Conservation (phyloP, 495 filamentous ascomycete species). For the Cercophora sp. region DNA sequence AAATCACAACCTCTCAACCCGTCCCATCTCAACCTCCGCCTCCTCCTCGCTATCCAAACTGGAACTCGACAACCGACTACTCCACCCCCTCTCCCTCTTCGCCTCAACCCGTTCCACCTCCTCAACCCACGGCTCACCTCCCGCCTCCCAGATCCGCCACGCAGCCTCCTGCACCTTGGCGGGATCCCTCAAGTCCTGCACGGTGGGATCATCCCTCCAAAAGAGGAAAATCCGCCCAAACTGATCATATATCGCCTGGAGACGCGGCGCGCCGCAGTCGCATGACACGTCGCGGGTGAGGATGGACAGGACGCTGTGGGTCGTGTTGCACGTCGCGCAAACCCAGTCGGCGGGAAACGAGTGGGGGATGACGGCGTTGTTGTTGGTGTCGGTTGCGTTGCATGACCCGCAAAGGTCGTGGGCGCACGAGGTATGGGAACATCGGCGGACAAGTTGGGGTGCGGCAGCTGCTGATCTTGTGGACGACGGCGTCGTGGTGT, state of each 20-base stretch:
- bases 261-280: constrained; percentile 19
- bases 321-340: constrained; percentile 25
- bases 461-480: not conserved
- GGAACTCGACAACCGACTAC: constrained; percentile 32
- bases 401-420: constrained; percentile 16
- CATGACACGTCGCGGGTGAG: constrained; percentile 15
- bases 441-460: not conserved
- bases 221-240: constrained; percentile 29
- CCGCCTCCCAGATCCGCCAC: constrained; percentile 25
- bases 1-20: no score
- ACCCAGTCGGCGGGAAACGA: constrained; percentile 26
- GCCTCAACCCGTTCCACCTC: constrained; percentile 8
- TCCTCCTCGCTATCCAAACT: no score
- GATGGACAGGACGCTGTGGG: constrained; percentile 20
- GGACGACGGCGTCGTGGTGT: not conserved
- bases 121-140: constrained; percentile 20
- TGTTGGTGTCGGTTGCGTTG: constrained; percentile 8
- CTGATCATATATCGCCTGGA: constrained; percentile 35
- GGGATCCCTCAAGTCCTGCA: constrained; percentile 24
- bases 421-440: not conserved
- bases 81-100: constrained; percentile 1
- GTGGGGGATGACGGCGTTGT: constrained; percentile 15
- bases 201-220: constrained; percentile 28
- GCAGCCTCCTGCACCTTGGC: constrained; percentile 25
- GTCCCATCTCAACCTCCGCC: no score